These are phyloP conservation scores for Lobosporangium transversale DNA, from an alignment of 192 early-diverging fungal genomes.

Conservation along the genomic window DNA sequence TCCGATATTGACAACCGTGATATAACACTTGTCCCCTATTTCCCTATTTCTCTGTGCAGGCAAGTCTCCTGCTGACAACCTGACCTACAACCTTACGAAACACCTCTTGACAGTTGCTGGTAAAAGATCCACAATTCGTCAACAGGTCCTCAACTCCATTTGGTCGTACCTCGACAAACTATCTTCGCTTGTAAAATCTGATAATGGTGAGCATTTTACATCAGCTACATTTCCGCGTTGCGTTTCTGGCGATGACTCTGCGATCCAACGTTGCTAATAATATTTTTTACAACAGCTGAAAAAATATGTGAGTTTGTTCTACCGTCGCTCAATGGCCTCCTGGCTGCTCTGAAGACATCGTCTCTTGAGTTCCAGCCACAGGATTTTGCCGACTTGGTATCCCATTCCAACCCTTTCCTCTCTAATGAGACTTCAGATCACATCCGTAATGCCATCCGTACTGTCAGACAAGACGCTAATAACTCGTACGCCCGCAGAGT, in stretches of 20 bases:
- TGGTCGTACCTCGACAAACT: constrained; percentile 60
- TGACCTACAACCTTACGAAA: constrained; percentile 57
- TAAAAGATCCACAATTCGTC: constrained; percentile 45
- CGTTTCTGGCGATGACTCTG: background rate
- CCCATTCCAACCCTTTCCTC: constrained; percentile 60
- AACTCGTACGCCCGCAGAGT: constrained; percentile 60
- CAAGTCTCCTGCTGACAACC: constrained; percentile 30
- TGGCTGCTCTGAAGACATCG: constrained; percentile 62
- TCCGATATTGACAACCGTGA: too few species aligned
- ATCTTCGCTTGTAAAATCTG: constrained; percentile 25
- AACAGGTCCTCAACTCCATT: constrained; percentile 51
- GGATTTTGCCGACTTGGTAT: constrained; percentile 58
- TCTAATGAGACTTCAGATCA: constrained; percentile 57
- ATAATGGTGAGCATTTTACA: constrained; percentile 16
- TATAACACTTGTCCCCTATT: background rate
- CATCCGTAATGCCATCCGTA: constrained; percentile 53
- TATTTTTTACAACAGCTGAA: constrained; percentile 21
- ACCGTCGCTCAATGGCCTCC: constrained; percentile 67
- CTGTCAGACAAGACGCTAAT: constrained; percentile 45
- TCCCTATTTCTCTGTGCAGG: constrained; percentile 4
- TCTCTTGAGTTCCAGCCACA: constrained; percentile 55
- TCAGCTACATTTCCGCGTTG: background rate
- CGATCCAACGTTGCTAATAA: background rate
- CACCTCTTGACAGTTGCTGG: constrained; percentile 58
- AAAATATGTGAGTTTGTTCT: constrained; percentile 63